phyloP scores from a whole-genome alignment of 1,284 basidiomycete genomes.

The Macrocystidia cucumis region DNA sequence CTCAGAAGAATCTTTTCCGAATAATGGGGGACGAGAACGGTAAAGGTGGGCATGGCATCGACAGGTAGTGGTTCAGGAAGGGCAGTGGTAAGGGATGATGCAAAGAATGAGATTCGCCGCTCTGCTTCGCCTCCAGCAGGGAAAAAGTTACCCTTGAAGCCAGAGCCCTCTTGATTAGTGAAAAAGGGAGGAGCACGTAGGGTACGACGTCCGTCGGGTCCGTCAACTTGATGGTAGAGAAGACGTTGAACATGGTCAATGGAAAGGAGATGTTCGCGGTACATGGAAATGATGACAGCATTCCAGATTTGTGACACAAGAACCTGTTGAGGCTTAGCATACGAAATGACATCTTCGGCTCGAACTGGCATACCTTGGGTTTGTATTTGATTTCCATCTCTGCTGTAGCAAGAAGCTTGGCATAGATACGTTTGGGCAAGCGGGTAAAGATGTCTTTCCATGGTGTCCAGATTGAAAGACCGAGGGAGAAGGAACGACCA shows the following conservation, averaged over 20 bases:
- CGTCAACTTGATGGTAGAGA: slow-evolving; percentile 90
- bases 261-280: slow-evolving; percentile 90
- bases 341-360: no score
- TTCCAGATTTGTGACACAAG: slow-evolving; percentile 98
- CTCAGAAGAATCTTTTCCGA: slow-evolving; percentile 95
- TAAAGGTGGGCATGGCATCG: slow-evolving; percentile 97
- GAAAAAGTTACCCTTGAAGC: slow-evolving; percentile 81
- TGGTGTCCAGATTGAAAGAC: slow-evolving; percentile 94
- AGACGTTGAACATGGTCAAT: slow-evolving; percentile 94
- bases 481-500: slow-evolving; percentile 81
- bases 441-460: slow-evolving; percentile 96
- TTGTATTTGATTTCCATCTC: slow-evolving; percentile 99
- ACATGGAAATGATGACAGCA: slow-evolving; percentile 97
- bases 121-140: slow-evolving; percentile 91
- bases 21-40: slow-evolving; percentile 93
- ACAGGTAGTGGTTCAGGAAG: slow-evolving; percentile 91
- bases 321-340: slow-evolving; percentile 55
- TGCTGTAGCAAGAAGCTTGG: slow-evolving; percentile 86
- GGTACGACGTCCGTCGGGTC: slow-evolving; percentile 79
- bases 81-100: slow-evolving; percentile 88
- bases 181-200: slow-evolving; percentile 94
- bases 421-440: slow-evolving; percentile 92
- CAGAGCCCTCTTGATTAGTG: slow-evolving; percentile 77
- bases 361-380: slow-evolving; percentile 63
- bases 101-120: slow-evolving; percentile 94